Base-by-base conservation (phyloP, 2,329 filamentous ascomycete species). In the Pyrenophora teres region DNA sequence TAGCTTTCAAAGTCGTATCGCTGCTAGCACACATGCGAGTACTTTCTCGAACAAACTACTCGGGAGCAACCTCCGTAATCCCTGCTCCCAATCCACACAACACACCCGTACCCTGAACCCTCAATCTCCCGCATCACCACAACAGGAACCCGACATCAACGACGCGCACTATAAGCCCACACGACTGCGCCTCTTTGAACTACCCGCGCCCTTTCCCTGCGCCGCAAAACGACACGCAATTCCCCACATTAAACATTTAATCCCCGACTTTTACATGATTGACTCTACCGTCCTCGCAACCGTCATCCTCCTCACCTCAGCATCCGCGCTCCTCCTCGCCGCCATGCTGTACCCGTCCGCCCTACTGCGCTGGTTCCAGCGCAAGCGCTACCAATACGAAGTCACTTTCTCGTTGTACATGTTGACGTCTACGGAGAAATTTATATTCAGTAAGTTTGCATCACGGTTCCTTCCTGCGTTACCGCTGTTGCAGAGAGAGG, bases 361-460 rank as follows among this genome's bases (percentile, higher is more conserved):
- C 27, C 72, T 95, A 66, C 83, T 90, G 60, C 87, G 87, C 74
- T 97, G 92, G 91, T 82, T 97, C 63, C 87, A 92, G 76, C 85
- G 92, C 76, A 99, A 99, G 83, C 87, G 92, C 74, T 97, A 97
- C 81, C 94, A 97, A 80, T 92, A 97, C 73, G 94, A 99, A 79
- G 93, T 97, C 74, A 97, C 93, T 10, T 94, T 95, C 76, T 88
- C 89, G 55, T 84, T 97, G 21, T 97, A 99, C 82, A 97, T 99
- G 89, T 88, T 97, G 66, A 97, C 92, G 32, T 89, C 92, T 1
- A 92, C 89, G 45, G 94, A 99, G 80, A 96, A 96, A 76, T 93
- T 96, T 77, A 87, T 96, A 67, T 96, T 97, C 78, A 97, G 94
- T 97, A 83, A 51, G 91, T 77, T 77, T 44, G 27, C 4, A 35